Evolutionary conservation across 495 filamentous ascomycete genomes (phyloP), one percentile per base, ranked within the genome.

Genomic region (Penicillium pancosmium): DNA sequence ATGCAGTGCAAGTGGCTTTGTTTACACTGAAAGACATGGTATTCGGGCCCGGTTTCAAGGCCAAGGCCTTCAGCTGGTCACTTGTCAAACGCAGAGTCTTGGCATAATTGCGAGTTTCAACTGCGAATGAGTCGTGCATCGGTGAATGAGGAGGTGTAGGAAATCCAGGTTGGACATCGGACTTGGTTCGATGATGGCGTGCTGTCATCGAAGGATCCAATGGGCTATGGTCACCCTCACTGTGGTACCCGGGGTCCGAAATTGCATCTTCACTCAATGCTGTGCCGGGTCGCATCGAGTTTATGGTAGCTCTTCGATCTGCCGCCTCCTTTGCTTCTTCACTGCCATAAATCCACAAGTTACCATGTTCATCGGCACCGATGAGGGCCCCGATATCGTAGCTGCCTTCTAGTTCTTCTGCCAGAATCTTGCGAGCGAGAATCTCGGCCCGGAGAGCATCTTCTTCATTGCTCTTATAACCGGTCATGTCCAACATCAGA

Each of bases 301-400:
- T 77, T 57, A 85, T 64, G 2, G 77, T 74, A 9, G 80, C 78
- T 60, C 80, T 80, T 23, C 80, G 80, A 19, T 78, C 74, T 10
- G 88, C 89, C 4, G 83, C 79, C 66, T 92, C 90, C 66, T 97
- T 98, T 23, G 95, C 92, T 65, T 97, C 95, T 68, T 97, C 92
- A 62, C 92, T 97, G 71, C 91, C 94, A 74, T 98, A 99, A 54
- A 98, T 98, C 95, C 94, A 98, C 10, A 99, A 78, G 67, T 99
- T 98, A 5, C 94, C 94, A 49, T 93, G 86, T 65, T 95, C 92
- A 67, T 99, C 94, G 23, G 91, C 91, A 8, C 91, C 93, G 68
- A 99, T 96, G 7, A 99, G 80, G 25, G 94, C 88, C 31, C 93
- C 93, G 65, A 99, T 93, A 68, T 99, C 95, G 69, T 97, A 96